Evolutionary conservation across 2,329 filamentous ascomycete genomes (phyloP).

Genomic region (Lachnellula suecica): DNA sequence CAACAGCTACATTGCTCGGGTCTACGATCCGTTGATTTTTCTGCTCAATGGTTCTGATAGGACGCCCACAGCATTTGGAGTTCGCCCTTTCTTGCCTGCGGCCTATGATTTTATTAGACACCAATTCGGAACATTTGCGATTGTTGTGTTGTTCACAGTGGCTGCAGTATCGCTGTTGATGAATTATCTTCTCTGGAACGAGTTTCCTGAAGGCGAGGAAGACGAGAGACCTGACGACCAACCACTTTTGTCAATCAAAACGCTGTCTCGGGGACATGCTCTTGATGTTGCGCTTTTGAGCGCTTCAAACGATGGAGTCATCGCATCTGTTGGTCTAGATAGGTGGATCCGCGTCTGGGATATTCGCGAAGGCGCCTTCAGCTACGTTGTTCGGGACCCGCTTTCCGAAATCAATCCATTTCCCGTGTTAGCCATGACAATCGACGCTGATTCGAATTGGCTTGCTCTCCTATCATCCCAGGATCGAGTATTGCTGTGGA

Average conservation of each 20-base stretch:
- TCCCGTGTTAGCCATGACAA: constrained; percentile 60
- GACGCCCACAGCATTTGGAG: constrained; percentile 45
- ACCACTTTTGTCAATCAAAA: constrained; percentile 57
- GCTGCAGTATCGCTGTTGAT: constrained; percentile 69
- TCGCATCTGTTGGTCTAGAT: constrained; percentile 71
- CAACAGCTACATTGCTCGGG: constrained; percentile 70
- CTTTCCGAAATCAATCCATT: constrained; percentile 45
- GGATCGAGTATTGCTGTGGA: constrained; percentile 62
- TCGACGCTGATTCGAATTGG: constrained; percentile 64
- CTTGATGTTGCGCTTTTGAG: constrained; percentile 68
- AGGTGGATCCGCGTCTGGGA: constrained; percentile 67
- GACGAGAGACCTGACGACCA: constrained; percentile 43
- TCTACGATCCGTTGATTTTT: constrained; percentile 74
- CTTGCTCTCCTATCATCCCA: constrained; percentile 63
- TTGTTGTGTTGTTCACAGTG: constrained; percentile 61
- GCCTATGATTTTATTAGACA: constrained; percentile 68
- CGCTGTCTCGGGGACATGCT: constrained; percentile 60
- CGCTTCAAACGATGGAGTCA: constrained; percentile 60
- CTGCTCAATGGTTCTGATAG: constrained; percentile 69
- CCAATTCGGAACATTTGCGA: constrained; percentile 56
- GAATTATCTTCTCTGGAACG: constrained; percentile 70
- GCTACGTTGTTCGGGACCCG: constrained; percentile 38
- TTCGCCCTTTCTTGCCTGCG: constrained; percentile 51
- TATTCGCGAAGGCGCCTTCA: constrained; percentile 40
- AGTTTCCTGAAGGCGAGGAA: constrained; percentile 44